phyloP scores from a whole-genome alignment of 768 basidiomycete species.

The Pleurotus djamor region DNA sequence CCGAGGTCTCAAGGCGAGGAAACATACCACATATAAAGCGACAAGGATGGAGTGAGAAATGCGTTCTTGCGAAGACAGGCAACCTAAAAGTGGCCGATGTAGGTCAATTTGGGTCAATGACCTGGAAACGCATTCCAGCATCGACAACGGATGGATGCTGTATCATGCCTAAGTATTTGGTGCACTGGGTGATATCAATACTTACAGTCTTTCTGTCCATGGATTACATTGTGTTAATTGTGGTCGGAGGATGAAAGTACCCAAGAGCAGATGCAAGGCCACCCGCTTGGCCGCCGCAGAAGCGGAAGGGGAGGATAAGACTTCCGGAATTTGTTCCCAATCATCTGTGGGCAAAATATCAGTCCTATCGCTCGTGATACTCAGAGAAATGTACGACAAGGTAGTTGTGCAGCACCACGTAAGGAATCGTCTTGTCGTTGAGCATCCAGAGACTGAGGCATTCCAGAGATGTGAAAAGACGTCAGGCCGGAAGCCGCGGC shows the following conservation, averaged over 20 bases:
- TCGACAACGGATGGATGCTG: conserved; percentile 16
- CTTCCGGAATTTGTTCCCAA: conserved; percentile 45
- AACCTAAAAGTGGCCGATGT: conserved; percentile 12
- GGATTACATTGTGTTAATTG: conserved; percentile 26
- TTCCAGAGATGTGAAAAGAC: conserved; percentile 23
- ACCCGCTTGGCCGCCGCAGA: conserved; percentile 66
- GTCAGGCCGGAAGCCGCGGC: conserved; percentile 17
- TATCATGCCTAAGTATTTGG: conserved; percentile 14
- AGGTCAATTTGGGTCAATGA: conserved; percentile 13
- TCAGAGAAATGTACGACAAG: conserved; percentile 18
- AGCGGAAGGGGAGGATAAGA: conserved; percentile 43
- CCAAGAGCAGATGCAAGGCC: conserved; percentile 53
- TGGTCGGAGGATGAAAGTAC: conserved; percentile 49
- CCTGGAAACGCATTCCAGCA: conserved; percentile 14
- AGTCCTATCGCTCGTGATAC: conserved; percentile 5
- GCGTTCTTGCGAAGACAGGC: conserved; percentile 23
- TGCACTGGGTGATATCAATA: neutral
- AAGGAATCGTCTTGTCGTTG: conserved; percentile 51
- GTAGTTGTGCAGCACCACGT: conserved; percentile 66
- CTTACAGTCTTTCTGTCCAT: conserved; percentile 18
- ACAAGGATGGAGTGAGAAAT: conserved; percentile 37
- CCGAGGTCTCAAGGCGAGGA: neutral
- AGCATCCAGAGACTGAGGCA: conserved; percentile 25
- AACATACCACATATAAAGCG: conserved; percentile 35
- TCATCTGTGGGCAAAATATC: conserved; percentile 33